Conservation (phyloP, 2,329 filamentous ascomycete genomes). For the Thelonectria rubi region DNA sequence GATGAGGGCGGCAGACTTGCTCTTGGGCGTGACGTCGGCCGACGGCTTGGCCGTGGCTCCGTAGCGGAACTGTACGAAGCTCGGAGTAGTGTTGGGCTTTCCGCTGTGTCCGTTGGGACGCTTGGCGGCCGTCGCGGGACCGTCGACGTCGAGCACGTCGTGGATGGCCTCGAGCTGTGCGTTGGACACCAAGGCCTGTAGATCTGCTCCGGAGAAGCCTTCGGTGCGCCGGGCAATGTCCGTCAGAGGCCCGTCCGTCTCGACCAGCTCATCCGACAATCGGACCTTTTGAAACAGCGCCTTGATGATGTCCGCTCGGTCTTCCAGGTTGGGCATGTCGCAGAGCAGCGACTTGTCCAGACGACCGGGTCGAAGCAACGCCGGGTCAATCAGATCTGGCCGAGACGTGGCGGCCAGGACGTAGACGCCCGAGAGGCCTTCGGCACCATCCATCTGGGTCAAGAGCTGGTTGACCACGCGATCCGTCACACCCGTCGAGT, state of each 20-base stretch:
- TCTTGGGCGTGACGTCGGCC: conserved; percentile 55
- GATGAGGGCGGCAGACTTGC: conserved; percentile 66
- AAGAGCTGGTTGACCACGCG: conserved; percentile 97
- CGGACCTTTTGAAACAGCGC: conserved; percentile 85
- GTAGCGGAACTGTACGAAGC: conserved; percentile 87
- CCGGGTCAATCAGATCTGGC: conserved; percentile 95
- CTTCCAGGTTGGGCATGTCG: conserved; percentile 81
- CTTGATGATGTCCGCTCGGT: conserved; percentile 86
- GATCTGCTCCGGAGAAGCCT: conserved; percentile 91
- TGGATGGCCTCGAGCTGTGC: conserved; percentile 97
- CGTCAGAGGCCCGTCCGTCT: conserved; percentile 64
- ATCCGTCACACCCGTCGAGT: conserved; percentile 98
- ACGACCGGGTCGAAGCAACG: conserved; percentile 87
- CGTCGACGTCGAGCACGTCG: conserved; percentile 76
- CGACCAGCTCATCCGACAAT: conserved; percentile 72
- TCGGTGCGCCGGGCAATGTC: conserved; percentile 83
- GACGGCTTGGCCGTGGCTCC: conserved; percentile 64
- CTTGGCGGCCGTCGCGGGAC: conserved; percentile 49
- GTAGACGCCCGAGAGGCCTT: conserved; percentile 93
- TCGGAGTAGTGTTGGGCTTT: conserved; percentile 50
- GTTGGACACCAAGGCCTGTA: conserved; percentile 95
- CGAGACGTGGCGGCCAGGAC: conserved; percentile 93
- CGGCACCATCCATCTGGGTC: conserved; percentile 98
- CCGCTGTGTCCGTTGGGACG: conserved; percentile 48
- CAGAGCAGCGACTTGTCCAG: conserved; percentile 94